Conservation (phyloP, 495 filamentous ascomycete genomes). For the Daldinia loculata region DNA sequence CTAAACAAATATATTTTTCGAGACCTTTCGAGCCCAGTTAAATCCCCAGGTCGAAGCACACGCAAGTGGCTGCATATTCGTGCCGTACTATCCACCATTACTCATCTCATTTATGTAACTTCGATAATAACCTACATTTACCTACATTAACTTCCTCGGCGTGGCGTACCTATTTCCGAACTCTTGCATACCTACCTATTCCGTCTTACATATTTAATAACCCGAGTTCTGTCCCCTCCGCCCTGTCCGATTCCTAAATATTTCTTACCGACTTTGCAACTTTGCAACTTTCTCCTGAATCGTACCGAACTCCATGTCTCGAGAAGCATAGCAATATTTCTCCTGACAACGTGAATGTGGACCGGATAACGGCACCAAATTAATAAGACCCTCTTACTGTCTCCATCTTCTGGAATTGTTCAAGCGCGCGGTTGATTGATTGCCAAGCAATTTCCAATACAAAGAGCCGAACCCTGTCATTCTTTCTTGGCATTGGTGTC, state of each 20-base stretch:
- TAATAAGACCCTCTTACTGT: constrained; percentile 28
- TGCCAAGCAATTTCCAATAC: constrained; percentile 31
- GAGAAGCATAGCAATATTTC: not conserved
- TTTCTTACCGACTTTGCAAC: constrained; percentile 11
- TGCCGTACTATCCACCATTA: constrained; percentile 2
- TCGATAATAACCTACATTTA: not conserved
- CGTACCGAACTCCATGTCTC: constrained; percentile 4
- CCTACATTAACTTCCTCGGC: constrained; percentile 4
- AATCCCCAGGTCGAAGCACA: not conserved
- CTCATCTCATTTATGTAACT: not conserved
- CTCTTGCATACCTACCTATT: not conserved
- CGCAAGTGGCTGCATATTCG: constrained; percentile 12
- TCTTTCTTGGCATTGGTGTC: constrained; percentile 32
- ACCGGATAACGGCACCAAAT: constrained; percentile 34
- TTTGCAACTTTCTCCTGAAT: not conserved
- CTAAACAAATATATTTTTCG: no score
- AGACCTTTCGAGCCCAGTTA: no score
- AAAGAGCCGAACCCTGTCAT: constrained; percentile 18
- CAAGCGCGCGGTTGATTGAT: constrained; percentile 41
- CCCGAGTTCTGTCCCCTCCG: not conserved
- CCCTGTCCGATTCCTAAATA: not conserved
- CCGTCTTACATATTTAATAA: not conserved
- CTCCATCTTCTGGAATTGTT: constrained; percentile 23
- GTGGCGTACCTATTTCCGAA: not conserved
- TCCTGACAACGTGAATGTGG: constrained; percentile 6